phyloP scores from a whole-genome alignment of 805 yeast genomes.

The Kodamaea jinghongensis region DNA sequence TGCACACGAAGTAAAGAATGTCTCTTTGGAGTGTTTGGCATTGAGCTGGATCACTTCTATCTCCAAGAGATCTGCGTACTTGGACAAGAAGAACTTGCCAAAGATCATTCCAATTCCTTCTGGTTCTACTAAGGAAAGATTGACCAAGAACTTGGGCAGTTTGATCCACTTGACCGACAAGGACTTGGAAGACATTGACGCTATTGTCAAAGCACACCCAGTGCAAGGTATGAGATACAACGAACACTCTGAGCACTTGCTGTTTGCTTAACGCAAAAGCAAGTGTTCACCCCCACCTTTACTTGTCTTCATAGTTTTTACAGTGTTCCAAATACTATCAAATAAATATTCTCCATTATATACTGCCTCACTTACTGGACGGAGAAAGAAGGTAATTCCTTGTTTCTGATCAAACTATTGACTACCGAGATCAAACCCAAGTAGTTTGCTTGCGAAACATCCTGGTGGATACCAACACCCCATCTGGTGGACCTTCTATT shows the following conservation, averaged over 20 bases:
- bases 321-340: background rate
- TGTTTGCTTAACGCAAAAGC: conserved; percentile 6
- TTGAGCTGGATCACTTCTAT: conserved; percentile 52
- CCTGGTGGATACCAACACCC: conserved; percentile 94
- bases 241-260: conserved; percentile 3
- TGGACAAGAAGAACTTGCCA: conserved; percentile 44
- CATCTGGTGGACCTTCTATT: conserved; percentile 44
- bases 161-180: conserved; percentile 48
- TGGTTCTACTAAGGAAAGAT: conserved; percentile 57
- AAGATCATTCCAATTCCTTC: conserved; percentile 79
- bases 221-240: conserved; percentile 62
- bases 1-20: conserved; percentile 45
- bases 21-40: conserved; percentile 56
- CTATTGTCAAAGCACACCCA: conserved; percentile 39
- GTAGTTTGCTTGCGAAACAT: conserved; percentile 83
- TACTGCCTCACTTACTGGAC: background rate
- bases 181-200: conserved; percentile 54
- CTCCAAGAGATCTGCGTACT: conserved; percentile 56
- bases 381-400: conserved; percentile 6
- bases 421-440: conserved; percentile 64
- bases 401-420: conserved; percentile 39
- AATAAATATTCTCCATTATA: too few species aligned
- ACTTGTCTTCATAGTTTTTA: too few species aligned
- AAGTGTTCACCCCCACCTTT: too few species aligned
- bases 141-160: conserved; percentile 55